Conservation (phyloP, 768 basidiomycete species). For the Serendipita sp. region DNA sequence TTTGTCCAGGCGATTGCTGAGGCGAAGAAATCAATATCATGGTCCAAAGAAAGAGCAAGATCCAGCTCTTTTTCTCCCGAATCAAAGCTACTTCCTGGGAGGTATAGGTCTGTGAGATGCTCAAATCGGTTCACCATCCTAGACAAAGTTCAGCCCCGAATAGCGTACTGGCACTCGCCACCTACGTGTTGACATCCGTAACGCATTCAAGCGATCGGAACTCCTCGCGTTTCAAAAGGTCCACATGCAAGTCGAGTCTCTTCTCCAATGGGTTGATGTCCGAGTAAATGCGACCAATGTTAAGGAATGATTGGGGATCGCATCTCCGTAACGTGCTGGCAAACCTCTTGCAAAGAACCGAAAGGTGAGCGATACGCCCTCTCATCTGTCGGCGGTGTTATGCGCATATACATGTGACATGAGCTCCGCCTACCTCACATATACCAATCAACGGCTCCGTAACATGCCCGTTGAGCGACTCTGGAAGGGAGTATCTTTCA, state of each 20-base stretch:
- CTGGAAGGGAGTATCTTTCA: slow-evolving; percentile 68
- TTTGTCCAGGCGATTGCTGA: slow-evolving; percentile 83
- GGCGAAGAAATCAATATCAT: slow-evolving; percentile 85
- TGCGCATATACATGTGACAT: background rate
- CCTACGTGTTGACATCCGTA: slow-evolving; percentile 73
- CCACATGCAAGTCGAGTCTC: slow-evolving; percentile 82
- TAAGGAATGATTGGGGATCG: slow-evolving; percentile 73
- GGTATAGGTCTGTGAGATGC: slow-evolving; percentile 78
- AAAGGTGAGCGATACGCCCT: slow-evolving; percentile 62
- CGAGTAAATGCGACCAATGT: slow-evolving; percentile 62
- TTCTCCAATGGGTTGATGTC: slow-evolving; percentile 85
- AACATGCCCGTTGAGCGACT: slow-evolving; percentile 64
- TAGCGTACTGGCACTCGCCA: slow-evolving; percentile 9
- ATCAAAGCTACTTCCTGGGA: slow-evolving; percentile 69
- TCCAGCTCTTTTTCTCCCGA: slow-evolving; percentile 81
- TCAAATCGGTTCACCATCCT: slow-evolving; percentile 91
- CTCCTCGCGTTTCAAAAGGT: slow-evolving; percentile 68
- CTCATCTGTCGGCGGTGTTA: slow-evolving; percentile 46
- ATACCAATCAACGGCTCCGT: slow-evolving; percentile 83
- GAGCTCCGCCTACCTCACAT: slow-evolving; percentile 54
- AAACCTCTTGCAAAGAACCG: slow-evolving; percentile 79
- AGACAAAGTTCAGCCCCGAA: background rate
- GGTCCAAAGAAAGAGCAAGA: slow-evolving; percentile 65
- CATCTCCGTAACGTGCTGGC: slow-evolving; percentile 66
- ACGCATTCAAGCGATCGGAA: slow-evolving; percentile 91